Conservation (phyloP, 2,329 filamentous ascomycete species). For the Exophiala aquamarina region DNA sequence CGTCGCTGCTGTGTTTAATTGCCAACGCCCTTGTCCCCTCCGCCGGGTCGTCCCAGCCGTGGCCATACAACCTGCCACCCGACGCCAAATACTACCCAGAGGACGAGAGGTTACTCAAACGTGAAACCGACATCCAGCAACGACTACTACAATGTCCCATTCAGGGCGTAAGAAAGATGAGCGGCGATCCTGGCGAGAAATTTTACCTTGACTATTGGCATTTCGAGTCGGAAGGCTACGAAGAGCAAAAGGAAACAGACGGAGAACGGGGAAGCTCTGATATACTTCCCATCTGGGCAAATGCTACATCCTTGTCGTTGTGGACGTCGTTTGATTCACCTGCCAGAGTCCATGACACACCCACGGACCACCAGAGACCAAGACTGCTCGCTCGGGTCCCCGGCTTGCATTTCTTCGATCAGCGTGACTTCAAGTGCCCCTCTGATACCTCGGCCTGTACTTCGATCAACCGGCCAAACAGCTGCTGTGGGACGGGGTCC, state of each 20-base stretch:
- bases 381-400: constrained; percentile 4
- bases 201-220: constrained; percentile 49
- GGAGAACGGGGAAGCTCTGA: not conserved
- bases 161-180: constrained; percentile 45
- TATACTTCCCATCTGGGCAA: not conserved
- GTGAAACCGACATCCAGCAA: constrained; percentile 33
- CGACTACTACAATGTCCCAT: constrained; percentile 30
- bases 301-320: constrained; percentile 5
- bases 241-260: not conserved
- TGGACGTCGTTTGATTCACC: constrained; percentile 13
- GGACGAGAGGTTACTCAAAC: constrained; percentile 26
- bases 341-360: constrained; percentile 8
- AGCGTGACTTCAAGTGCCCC: constrained; percentile 58
- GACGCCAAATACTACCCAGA: constrained; percentile 30
- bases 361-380: constrained; percentile 5
- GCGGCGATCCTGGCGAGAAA: constrained; percentile 46
- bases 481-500: constrained; percentile 56
- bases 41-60: constrained; percentile 1
- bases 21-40: not conserved
- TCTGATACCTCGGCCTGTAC: constrained; percentile 54
- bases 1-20: not conserved
- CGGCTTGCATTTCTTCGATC: constrained; percentile 19
- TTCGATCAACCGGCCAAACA: constrained; percentile 56
- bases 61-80: constrained; percentile 27
- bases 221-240: constrained; percentile 28